Evolutionary conservation across 2,329 filamentous ascomycete species (phyloP), one percentile per base, ranked within the genome.

Genomic region (Colletotrichum camelliae): DNA sequence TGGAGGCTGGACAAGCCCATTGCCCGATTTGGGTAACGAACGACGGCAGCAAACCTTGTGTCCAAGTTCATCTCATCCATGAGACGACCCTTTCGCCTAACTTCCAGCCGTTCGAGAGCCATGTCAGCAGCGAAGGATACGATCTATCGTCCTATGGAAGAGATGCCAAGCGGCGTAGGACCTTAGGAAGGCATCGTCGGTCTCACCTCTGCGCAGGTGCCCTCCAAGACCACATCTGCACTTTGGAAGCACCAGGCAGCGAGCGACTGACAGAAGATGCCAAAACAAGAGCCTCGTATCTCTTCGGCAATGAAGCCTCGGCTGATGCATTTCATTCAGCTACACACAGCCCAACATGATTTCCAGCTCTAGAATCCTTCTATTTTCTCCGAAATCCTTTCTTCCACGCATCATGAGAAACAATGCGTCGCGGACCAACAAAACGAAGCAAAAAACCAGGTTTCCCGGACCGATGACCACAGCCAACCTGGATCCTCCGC

Each of bases 41-140:
- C n/a, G 27, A 33, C n/a, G 4, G 15, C 9, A 4, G 21, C 37
- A 33, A 69, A 67, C 62, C 27, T 67, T 61, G 7, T n/a, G 70
- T 9, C 6, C 33, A 24, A n/a, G 55, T 73, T 69, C 70, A 35
- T 73, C 70, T 31, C 37, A 68, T 61, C 15, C 21, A 62, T 62
- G 39, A 31, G 65, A 73, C 31, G 70, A 69, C 35, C 21, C 6
- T 61, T 29, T 31, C 58, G 27, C 58, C 58, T 35, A 18, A 13
- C 29, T 13, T 16, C 31, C 29, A 61, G 58, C 58, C 18, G 58
- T 31, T 35, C 37, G 21, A 29, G 13, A 57, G 13, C 31, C 7
- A 7, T 31, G 62, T 24, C 24, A 48, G 39, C 18, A n/a, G 18
- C 62, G 27, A 15, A 37, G 18, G 31, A 35, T 15, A 21, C 31